A percentile compares a stretch with the other conserved stretches of the same genome.
These are phyloP conservation scores for Adansonia madagascariensis DNA, from an alignment of 441 rosid genomes.

Conservation along the genomic window DNA sequence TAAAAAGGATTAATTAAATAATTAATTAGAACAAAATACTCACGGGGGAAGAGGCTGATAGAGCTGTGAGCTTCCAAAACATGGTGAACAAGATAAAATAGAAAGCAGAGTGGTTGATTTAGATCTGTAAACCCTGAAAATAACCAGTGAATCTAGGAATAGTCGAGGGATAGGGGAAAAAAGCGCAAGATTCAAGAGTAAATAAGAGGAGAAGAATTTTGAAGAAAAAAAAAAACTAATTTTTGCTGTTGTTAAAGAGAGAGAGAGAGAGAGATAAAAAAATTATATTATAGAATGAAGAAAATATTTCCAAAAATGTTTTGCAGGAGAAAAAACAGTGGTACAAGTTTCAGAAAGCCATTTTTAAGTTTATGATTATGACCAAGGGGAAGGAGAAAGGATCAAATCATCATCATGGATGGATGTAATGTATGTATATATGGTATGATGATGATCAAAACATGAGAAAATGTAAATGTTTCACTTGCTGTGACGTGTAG, in stretches of 20 bases:
- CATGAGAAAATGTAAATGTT: no score
- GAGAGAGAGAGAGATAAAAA: conserved; percentile 1
- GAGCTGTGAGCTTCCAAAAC: conserved; percentile 90
- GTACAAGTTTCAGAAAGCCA: conserved; percentile 28
- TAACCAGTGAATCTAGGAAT: conserved; percentile 45
- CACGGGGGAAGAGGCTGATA: conserved; percentile 87
- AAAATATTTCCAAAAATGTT: not conserved
- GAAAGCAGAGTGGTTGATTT: conserved; percentile 27
- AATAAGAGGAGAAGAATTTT: not conserved
- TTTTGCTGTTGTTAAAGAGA: conserved; percentile 14
- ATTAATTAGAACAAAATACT: conserved; percentile 34
- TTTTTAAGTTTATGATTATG: not conserved
- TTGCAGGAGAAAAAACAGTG: no score
- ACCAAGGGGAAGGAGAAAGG: not conserved
- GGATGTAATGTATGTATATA: not conserved
- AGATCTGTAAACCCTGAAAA: conserved; percentile 62
- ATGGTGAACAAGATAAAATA: conserved; percentile 39
- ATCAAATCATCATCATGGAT: not conserved
- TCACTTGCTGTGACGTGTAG: not conserved
- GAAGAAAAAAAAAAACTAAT: not conserved
- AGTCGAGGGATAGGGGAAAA: not conserved
- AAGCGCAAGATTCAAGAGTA: conserved; percentile 26
- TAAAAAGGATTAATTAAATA: not conserved
- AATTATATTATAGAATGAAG: conserved; percentile 17
- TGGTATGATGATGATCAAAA: no score